These are phyloP conservation scores for Amaranthus palmeri DNA, from an alignment of 148 eudicot genomes.

Conservation along the genomic window DNA sequence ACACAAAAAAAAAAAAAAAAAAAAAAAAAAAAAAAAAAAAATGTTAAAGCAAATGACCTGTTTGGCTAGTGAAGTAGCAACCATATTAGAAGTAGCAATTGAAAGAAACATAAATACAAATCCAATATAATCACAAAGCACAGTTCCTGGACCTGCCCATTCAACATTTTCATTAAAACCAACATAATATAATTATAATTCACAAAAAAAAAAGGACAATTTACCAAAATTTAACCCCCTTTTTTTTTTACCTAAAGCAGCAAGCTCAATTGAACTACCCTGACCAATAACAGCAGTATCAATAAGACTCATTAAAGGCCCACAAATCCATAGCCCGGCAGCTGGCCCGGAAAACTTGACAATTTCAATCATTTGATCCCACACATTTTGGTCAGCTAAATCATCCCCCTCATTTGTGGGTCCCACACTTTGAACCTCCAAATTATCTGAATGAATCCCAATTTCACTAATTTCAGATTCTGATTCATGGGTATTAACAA, in stretches of 20 bases:
- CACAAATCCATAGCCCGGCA: conserved; percentile 82
- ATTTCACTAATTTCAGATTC: neutral
- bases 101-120: conserved; percentile 91
- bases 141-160: conserved; percentile 89
- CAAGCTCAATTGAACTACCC: conserved; percentile 68
- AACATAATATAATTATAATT: neutral
- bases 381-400: conserved; percentile 41
- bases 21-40: neutral
- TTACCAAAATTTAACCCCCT: neutral
- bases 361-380: conserved; percentile 71
- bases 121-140: conserved; percentile 71
- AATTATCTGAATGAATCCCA: conserved; percentile 4
- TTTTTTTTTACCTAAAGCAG: conserved; percentile 52
- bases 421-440: conserved; percentile 1
- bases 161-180: conserved; percentile 11
- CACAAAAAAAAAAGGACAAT: neutral
- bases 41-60: conserved; percentile 41
- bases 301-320: conserved; percentile 88
- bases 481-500: conserved; percentile 16
- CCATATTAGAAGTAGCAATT: conserved; percentile 93
- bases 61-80: conserved; percentile 83
- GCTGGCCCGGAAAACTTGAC: conserved; percentile 89
- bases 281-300: conserved; percentile 97
- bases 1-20: neutral
- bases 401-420: conserved; percentile 28